These are phyloP conservation scores for Pascua guehoae DNA, from an alignment of 1,284 basidiomycete species.

Conservation along the genomic window DNA sequence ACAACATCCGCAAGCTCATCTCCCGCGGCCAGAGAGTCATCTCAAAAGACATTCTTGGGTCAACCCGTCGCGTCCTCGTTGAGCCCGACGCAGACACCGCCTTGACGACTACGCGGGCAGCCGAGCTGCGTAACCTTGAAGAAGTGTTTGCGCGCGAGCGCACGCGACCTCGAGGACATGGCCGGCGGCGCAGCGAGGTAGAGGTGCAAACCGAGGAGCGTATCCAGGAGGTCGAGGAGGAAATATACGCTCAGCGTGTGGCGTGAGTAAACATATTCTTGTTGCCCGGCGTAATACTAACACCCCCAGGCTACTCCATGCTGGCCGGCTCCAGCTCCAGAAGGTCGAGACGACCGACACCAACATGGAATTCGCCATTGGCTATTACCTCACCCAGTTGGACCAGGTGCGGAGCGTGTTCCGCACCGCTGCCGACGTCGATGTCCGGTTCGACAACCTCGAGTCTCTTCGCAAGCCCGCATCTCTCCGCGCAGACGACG, in stretches of 20 bases:
- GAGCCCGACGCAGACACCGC: no score
- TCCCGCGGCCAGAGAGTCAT: neutral
- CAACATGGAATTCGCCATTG: slow-evolving; percentile 26
- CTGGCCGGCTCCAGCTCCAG: neutral
- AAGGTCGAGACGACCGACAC: neutral
- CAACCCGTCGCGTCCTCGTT: neutral
- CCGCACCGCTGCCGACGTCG: slow-evolving; percentile 28
- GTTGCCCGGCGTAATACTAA: neutral
- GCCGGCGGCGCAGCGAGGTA: neutral
- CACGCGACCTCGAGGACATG: neutral
- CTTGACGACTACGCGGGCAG: neutral
- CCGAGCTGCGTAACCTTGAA: slow-evolving; percentile 2
- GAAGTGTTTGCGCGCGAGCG: slow-evolving; percentile 1
- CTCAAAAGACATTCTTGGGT: no score
- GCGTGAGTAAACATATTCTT: neutral
- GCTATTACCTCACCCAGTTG: slow-evolving; percentile 30
- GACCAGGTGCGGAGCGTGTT: slow-evolving; percentile 28
- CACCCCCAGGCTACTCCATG: slow-evolving; percentile 2
- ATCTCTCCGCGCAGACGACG: neutral
- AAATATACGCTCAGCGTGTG: slow-evolving; percentile 14
- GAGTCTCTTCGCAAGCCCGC: slow-evolving; percentile 5
- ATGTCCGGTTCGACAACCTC: slow-evolving; percentile 23
- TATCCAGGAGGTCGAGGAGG: slow-evolving; percentile 5
- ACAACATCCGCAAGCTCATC: slow-evolving; percentile 6
- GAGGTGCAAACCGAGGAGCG: slow-evolving; percentile 9